phyloP scores from a whole-genome alignment of 306 rosid genomes.

The Malus domestica region ASM211411v1 NC_041800.1:29632733-29633232 shows the following conservation, averaged over 20 bases:
- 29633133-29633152: conserved; percentile 35
- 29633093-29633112: conserved; percentile 25
- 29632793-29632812: not conserved
- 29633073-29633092: conserved; percentile 18
- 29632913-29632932: not conserved
- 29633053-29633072: conserved; percentile 37
- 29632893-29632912: not conserved
- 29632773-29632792: not conserved
- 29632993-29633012: not conserved
- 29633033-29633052: conserved; percentile 21
- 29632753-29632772: conserved; percentile 11
- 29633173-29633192: conserved; percentile 21
- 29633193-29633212: conserved; percentile 15
- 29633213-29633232: conserved; percentile 32
- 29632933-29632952: not conserved
- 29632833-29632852: not conserved
- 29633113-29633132: conserved; percentile 39
- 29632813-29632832: not conserved
- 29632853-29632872: not conserved
- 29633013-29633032: conserved; percentile 28
- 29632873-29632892: not conserved
- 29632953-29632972: not conserved
- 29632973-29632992: not conserved
- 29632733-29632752: conserved; percentile 38
- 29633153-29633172: conserved; percentile 12